phyloP scores from a whole-genome alignment of 257 asterid species.

The Haberlea rhodopensis region DNA sequence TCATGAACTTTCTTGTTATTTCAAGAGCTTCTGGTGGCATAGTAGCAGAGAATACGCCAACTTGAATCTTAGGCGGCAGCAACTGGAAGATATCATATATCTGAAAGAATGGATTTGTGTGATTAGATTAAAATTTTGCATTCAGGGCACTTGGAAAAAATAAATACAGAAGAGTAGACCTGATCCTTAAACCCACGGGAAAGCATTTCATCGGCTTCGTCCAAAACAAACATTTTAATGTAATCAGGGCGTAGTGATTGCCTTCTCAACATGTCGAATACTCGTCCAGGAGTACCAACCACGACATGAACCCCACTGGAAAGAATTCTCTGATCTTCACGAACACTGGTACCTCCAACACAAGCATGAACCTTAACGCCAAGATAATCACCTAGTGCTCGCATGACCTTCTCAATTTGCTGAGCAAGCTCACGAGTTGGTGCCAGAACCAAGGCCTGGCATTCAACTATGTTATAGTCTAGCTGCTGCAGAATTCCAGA shows the following conservation, averaged over 20 bases:
- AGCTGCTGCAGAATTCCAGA: constrained; percentile 60
- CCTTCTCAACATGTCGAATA: constrained; percentile 55
- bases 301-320: constrained; percentile 60
- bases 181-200: constrained; percentile 63
- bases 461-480: constrained; percentile 43
- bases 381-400: constrained; percentile 57
- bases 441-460: constrained; percentile 60
- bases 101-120: constrained; percentile 29
- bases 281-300: constrained; percentile 65
- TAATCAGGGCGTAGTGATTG: constrained; percentile 55
- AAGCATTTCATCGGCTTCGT: constrained; percentile 65
- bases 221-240: constrained; percentile 61
- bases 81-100: constrained; percentile 58
- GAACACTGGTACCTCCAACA: constrained; percentile 61
- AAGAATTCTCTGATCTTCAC: constrained; percentile 59
- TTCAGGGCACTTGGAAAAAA: background rate
- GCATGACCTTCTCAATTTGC: constrained; percentile 63
- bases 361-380: constrained; percentile 63
- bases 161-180: constrained; percentile 25
- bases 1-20: constrained; percentile 56
- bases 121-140: constrained; percentile 22
- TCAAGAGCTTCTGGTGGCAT: constrained; percentile 72
- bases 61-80: constrained; percentile 61
- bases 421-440: constrained; percentile 66
- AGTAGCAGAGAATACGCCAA: constrained; percentile 64